phyloP scores from a whole-genome alignment of 192 early-diverging fungal species.

The Coemansia sp. region DNA sequence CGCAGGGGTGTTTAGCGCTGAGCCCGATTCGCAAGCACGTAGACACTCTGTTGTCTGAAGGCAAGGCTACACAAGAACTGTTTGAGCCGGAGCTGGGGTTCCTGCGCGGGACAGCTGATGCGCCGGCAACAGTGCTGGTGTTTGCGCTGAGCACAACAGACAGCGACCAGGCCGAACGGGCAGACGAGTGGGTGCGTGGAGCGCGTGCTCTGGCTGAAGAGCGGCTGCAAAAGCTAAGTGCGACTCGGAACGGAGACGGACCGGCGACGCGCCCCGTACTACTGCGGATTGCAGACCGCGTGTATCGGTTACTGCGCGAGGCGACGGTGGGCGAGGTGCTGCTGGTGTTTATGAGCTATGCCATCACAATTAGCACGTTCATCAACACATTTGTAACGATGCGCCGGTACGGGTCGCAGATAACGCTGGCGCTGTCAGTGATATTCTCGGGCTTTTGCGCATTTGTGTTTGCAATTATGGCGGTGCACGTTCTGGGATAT shows the following conservation, averaged over 20 bases:
- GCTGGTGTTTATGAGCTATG: slow-evolving; percentile 73
- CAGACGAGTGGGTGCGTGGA: slow-evolving; percentile 29
- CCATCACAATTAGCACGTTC: slow-evolving; percentile 81
- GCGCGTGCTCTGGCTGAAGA: slow-evolving; percentile 22
- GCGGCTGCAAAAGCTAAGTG: slow-evolving; percentile 21
- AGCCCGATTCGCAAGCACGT: slow-evolving; percentile 54
- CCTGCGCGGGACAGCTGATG: slow-evolving; percentile 45
- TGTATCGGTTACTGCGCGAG: slow-evolving; percentile 67
- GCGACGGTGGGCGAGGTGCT: slow-evolving; percentile 77
- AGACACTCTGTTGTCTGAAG: slow-evolving; percentile 15
- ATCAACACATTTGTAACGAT: slow-evolving; percentile 79
- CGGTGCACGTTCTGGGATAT: slow-evolving; percentile 68
- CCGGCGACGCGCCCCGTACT: slow-evolving; percentile 13
- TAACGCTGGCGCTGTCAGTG: slow-evolving; percentile 72
- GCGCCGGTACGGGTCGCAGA: slow-evolving; percentile 79
- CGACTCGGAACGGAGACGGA: background rate
- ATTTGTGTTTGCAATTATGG: slow-evolving; percentile 70
- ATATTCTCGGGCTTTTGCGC: slow-evolving; percentile 72
- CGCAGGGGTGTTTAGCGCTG: slow-evolving; percentile 57
- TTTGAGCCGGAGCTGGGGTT: slow-evolving; percentile 48
- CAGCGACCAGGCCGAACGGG: slow-evolving; percentile 10
- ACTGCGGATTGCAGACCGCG: slow-evolving; percentile 41
- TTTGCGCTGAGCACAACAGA: slow-evolving; percentile 43
- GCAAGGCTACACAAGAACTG: slow-evolving; percentile 15
- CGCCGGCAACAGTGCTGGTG: slow-evolving; percentile 39